phyloP scores from a whole-genome alignment of 805 yeast species.

The Pichia heedii region DNA sequence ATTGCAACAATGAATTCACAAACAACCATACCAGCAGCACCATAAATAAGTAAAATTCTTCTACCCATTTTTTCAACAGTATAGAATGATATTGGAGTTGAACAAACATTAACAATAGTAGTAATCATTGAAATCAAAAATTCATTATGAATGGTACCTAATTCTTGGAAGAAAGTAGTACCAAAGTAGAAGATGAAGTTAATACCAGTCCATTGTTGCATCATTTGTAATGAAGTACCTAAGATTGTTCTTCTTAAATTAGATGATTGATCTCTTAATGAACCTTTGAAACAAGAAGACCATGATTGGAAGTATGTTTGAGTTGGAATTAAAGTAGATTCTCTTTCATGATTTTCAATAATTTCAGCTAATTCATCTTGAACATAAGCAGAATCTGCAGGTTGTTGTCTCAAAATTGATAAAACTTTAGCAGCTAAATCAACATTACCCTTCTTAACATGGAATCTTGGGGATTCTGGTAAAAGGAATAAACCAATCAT shows the following conservation, averaged over 20 bases:
- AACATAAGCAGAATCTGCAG: constrained; percentile 37
- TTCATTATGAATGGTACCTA: constrained; percentile 38
- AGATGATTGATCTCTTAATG: constrained; percentile 28
- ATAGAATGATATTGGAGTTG: constrained; percentile 48
- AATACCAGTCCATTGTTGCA: constrained; percentile 74
- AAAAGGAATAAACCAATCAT: constrained; percentile 53
- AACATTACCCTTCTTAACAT: constrained; percentile 45
- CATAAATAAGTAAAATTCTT: constrained; percentile 38
- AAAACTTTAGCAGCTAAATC: constrained; percentile 52
- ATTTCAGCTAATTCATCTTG: constrained; percentile 43
- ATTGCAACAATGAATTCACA: constrained; percentile 54
- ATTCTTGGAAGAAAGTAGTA: constrained; percentile 52
- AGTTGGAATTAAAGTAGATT: constrained; percentile 27
- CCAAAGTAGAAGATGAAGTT: constrained; percentile 72
- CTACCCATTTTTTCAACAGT: constrained; percentile 54
- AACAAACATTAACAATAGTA: constrained; percentile 42
- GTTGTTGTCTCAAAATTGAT: constrained; percentile 45
- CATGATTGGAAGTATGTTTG: constrained; percentile 31
- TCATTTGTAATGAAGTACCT: constrained; percentile 35
- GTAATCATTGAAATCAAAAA: constrained; percentile 46
- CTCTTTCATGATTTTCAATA: constrained; percentile 42
- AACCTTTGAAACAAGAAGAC: constrained; percentile 37
- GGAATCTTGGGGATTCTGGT: constrained; percentile 73
- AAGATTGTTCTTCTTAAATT: constrained; percentile 36
- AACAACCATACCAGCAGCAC: constrained; percentile 40